A percentile compares a stretch with the other conserved stretches of the same genome.
Evolutionary conservation across 2,329 filamentous ascomycete species (phyloP).

Genomic region (Neurospora sp.): DNA sequence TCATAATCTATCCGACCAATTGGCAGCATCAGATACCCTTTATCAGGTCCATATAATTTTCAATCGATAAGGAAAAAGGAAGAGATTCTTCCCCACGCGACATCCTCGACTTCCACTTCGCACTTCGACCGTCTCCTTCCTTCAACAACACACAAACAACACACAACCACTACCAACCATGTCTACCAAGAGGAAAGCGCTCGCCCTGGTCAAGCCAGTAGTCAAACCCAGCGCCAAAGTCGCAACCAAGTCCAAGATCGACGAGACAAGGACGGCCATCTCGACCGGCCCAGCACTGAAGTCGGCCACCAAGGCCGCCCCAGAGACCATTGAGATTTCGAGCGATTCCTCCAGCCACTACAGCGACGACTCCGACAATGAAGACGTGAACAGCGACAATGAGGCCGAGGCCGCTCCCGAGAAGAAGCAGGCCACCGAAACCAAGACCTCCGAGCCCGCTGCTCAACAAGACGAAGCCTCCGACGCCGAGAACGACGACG

Average conservation of each 20-base stretch:
- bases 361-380: constrained; percentile 34
- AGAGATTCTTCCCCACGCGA: neutral
- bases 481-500: constrained; percentile 28
- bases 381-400: constrained; percentile 23
- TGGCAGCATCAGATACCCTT: neutral
- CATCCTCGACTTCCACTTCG: neutral
- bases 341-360: constrained; percentile 42
- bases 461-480: constrained; percentile 13
- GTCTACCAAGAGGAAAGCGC: constrained; percentile 53
- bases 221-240: constrained; percentile 44
- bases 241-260: constrained; percentile 39
- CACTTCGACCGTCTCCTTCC: neutral
- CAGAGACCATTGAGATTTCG: constrained; percentile 46
- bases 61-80: constrained; percentile 1
- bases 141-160: neutral
- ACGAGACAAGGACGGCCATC: constrained; percentile 49
- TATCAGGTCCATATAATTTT: neutral
- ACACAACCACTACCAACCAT: constrained; percentile 24
- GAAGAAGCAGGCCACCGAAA: constrained; percentile 3
- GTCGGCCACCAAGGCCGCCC: constrained; percentile 9
- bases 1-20: neutral
- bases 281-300: constrained; percentile 30
- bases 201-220: constrained; percentile 46
- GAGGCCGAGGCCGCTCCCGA: constrained; percentile 8
- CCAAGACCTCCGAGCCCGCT: constrained; percentile 8